Base-by-base conservation (phyloP, 805 yeast species). In the Kuraishia piskuri region DNA sequence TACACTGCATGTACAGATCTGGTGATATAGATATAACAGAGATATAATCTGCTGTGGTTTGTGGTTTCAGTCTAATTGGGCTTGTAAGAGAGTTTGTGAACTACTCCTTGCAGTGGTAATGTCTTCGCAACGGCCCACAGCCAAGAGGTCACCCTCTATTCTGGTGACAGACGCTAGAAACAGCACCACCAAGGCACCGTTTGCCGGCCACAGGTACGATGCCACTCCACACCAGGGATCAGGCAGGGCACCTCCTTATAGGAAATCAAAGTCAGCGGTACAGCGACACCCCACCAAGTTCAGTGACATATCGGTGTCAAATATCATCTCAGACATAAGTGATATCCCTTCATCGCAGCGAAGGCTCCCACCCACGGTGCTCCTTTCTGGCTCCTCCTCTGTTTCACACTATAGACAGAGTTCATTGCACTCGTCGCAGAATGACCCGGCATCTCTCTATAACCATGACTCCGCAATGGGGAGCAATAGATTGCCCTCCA, bases 141-240 rank as follows among this genome's bases (percentile, higher is more conserved):
- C 96, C 14, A 88, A 88, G 61, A 71, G 97, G 61, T 88, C 97
- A 26, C 97, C 98, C 10, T 88, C 96, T 1, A 91, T 91, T 63
- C 75, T 91, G 54, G 98, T 91, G 44, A 92, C 98, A 0, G 98
- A 91, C 69, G 82, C 88, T 2, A 75, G 98, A 56, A 77, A 82
- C 52, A 72, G 72, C 55, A 73, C 68, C 53, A 68, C 72, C 22
- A 74, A 75, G 57, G 94, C 92, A 0, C 95, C 94, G 1, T 88
- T 83, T 75, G 94, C 94, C 0, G 91, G 92, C 37, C 82, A 78
- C 52, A 70, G 70, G 57, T 75, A 75, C 70, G 24, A 48, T 22
- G 52, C 74, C 70, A 53, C 72, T 63, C 46, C 68, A 59, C 52
- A 31, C 20, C 22, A 44, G 59, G 57, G 24, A 59, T 24, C 25